A percentile compares a stretch with the other conserved stretches of the same genome.
Conservation (phyloP, 148 eudicot species). For the Amaranthus hypochondriacus region DNA sequence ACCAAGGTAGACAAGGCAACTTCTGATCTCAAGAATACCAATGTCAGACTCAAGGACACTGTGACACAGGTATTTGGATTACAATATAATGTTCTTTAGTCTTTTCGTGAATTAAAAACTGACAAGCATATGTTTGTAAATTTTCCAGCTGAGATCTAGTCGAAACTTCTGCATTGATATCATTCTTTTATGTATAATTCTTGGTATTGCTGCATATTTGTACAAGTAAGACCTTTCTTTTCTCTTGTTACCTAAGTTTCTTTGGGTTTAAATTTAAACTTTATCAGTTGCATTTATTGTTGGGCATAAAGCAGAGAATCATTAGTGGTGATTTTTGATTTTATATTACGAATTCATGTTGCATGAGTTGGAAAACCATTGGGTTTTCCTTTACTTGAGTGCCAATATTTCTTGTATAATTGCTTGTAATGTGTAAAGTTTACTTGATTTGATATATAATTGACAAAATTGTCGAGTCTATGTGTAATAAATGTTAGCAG, state of each 20-base stretch:
- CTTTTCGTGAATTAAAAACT: not conserved
- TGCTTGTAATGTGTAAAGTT: too few species aligned
- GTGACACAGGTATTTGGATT: constrained; percentile 68
- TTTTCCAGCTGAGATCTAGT: constrained; percentile 86
- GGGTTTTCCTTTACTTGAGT: not conserved
- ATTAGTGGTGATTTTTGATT: not conserved
- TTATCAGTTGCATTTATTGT: not conserved
- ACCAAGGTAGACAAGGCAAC: constrained; percentile 93
- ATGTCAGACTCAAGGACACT: constrained; percentile 92
- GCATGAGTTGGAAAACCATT: not conserved
- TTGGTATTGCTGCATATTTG: constrained; percentile 92
- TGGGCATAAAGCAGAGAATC: constrained; percentile 1
- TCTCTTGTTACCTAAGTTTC: not conserved
- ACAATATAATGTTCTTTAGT: constrained; percentile 1
- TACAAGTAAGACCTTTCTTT: constrained; percentile 70
- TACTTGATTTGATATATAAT: too few species aligned
- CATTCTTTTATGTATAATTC: constrained; percentile 78
- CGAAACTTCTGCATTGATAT: constrained; percentile 95
- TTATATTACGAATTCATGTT: not conserved
- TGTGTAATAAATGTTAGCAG: too few species aligned
- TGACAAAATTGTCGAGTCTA: too few species aligned
- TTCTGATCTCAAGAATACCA: constrained; percentile 90
- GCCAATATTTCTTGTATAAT: not conserved
- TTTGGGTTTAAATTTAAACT: not conserved
- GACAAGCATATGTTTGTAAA: not conserved